These are phyloP conservation scores for Wickerhamia fluorescens DNA, from an alignment of 805 yeast species.

Conservation along the genomic window DNA sequence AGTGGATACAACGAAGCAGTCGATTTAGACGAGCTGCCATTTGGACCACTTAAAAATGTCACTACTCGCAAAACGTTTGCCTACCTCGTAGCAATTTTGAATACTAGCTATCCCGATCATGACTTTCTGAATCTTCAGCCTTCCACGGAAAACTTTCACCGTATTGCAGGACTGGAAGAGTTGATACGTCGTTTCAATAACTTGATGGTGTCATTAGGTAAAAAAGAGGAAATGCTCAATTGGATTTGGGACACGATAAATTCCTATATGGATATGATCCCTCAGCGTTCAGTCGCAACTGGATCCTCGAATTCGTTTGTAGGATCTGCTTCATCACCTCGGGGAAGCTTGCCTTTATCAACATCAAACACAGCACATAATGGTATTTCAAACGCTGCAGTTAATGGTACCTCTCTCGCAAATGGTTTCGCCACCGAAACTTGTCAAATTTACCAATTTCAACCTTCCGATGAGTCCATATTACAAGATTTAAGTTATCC, in stretches of 20 bases:
- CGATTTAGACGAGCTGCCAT: constrained; percentile 53
- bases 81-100: constrained; percentile 80
- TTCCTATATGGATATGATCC: constrained; percentile 64
- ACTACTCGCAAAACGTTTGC: constrained; percentile 87
- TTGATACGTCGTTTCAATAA: constrained; percentile 68
- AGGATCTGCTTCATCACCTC: constrained; percentile 5
- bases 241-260: constrained; percentile 89
- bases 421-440: constrained; percentile 21
- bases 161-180: constrained; percentile 32
- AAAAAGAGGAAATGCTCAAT: constrained; percentile 36
- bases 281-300: constrained; percentile 16
- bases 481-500: constrained; percentile 49
- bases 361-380: constrained; percentile 1
- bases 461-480: constrained; percentile 54
- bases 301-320: constrained; percentile 18
- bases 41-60: constrained; percentile 85
- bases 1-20: constrained; percentile 16
- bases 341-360: constrained; percentile 2
- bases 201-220: constrained; percentile 49
- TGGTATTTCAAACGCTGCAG: constrained; percentile 1
- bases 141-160: constrained; percentile 44
- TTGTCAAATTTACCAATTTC: constrained; percentile 59
- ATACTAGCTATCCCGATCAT: constrained; percentile 92
- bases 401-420: neutral
- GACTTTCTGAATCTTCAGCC: constrained; percentile 89